phyloP scores from a whole-genome alignment of 1,139 yeast genomes.

The Yamadazyma friedrichii region DNA sequence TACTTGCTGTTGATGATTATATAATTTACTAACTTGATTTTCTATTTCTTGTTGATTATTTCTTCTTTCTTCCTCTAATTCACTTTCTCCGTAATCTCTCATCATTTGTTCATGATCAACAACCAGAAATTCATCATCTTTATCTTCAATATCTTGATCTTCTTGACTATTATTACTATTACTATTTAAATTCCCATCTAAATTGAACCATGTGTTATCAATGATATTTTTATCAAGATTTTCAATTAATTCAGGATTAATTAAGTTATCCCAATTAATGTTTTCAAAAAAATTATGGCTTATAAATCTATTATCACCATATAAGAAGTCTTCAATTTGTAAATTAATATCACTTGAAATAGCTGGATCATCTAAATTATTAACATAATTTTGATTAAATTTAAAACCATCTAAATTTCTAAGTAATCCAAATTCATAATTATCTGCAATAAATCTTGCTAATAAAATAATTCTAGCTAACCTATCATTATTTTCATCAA shows the following conservation, averaged over 20 bases:
- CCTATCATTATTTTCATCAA: conserved; percentile 25
- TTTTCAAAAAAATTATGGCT: conserved; percentile 41
- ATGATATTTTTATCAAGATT: conserved; percentile 10
- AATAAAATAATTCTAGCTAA: conserved; percentile 50
- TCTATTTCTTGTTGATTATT: conserved; percentile 17
- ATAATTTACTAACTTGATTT: conserved; percentile 20
- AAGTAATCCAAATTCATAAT: conserved; percentile 53
- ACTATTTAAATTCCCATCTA: conserved; percentile 6
- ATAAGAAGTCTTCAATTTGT: conserved; percentile 32
- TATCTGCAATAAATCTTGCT: conserved; percentile 50
- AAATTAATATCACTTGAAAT: conserved; percentile 13
- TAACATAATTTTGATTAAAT: conserved; percentile 30
- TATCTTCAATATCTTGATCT: conserved; percentile 2
- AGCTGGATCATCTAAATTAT: conserved; percentile 15
- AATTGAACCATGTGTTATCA: conserved; percentile 29
- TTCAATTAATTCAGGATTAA: conserved; percentile 9
- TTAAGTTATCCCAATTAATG: conserved; percentile 14
- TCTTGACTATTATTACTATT: conserved; percentile 13
- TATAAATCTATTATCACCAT: conserved; percentile 43
- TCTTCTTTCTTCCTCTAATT: conserved; percentile 7
- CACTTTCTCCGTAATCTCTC: conserved; percentile 3
- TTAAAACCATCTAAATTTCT: conserved; percentile 46
- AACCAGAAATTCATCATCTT: conserved; percentile 9
- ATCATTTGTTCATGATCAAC: conserved; percentile 7
- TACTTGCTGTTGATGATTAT: conserved; percentile 16